Evolutionary conservation across 2,329 filamentous ascomycete species (phyloP).

Genomic region (Gnomoniopsis smithogilvyi): DNA sequence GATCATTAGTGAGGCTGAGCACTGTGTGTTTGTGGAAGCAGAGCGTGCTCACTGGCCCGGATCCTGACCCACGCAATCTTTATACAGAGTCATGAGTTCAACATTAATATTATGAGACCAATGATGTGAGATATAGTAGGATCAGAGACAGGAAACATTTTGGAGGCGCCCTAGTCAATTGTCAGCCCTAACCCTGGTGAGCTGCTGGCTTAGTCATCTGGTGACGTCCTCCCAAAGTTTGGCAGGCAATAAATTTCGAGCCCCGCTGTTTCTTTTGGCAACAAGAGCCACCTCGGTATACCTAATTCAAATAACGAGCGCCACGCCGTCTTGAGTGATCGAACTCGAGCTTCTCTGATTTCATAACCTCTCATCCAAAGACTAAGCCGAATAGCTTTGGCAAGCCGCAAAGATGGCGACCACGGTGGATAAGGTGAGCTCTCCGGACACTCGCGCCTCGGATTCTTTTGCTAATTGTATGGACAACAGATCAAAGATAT

Average conservation of each 20-base stretch:
- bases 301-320: neutral
- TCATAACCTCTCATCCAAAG: neutral
- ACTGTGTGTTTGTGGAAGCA: no score
- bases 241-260: neutral
- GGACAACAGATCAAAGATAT: constrained; percentile 81
- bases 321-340: neutral
- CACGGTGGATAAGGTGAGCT: constrained; percentile 86
- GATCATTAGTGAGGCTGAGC: no score
- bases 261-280: neutral
- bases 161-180: no score
- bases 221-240: neutral
- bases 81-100: no score
- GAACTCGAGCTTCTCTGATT: neutral
- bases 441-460: constrained; percentile 8
- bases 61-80: no score
- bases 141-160: no score
- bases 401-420: constrained; percentile 73
- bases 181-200: no score
- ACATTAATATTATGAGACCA: no score
- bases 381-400: neutral
- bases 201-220: neutral
- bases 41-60: no score
- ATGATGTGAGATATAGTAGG: no score
- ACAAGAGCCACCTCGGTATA: neutral
- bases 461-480: constrained; percentile 27